These are phyloP conservation scores for Candida golubevii DNA, from an alignment of 805 yeast species.

Conservation along the genomic window DNA sequence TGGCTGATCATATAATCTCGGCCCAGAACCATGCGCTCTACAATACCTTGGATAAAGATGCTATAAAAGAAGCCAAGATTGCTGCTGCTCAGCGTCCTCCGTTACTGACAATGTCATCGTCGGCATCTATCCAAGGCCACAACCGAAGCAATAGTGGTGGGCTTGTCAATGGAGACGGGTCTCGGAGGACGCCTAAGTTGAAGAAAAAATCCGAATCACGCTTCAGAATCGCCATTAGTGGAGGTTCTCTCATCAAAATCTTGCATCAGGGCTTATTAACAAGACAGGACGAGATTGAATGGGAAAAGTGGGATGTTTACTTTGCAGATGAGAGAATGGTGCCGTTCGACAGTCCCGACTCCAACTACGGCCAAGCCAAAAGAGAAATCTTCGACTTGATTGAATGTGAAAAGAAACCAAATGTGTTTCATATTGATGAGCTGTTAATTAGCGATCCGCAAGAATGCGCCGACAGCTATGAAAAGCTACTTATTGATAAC, in stretches of 20 bases:
- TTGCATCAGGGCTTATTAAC: slow-evolving; percentile 79
- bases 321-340: slow-evolving; percentile 96
- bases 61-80: slow-evolving; percentile 30
- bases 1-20: slow-evolving; percentile 87
- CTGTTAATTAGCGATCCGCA: slow-evolving; percentile 70
- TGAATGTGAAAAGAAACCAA: slow-evolving; percentile 54
- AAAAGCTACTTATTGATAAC: slow-evolving; percentile 76
- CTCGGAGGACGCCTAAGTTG: slow-evolving; percentile 26
- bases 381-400: slow-evolving; percentile 73
- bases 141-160: slow-evolving; percentile 16
- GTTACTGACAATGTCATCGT: slow-evolving; percentile 11
- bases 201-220: slow-evolving; percentile 60
- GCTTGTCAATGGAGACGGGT: slow-evolving; percentile 4
- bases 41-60: slow-evolving; percentile 33
- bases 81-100: slow-evolving; percentile 18
- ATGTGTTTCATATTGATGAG: slow-evolving; percentile 80
- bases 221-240: slow-evolving; percentile 87
- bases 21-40: slow-evolving; percentile 76
- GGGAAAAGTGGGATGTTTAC: slow-evolving; percentile 94
- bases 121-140: slow-evolving; percentile 11
- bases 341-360: slow-evolving; percentile 75
- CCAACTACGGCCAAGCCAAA: slow-evolving; percentile 88
- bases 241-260: slow-evolving; percentile 88
- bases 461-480: slow-evolving; percentile 93
- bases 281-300: slow-evolving; percentile 66